Percentiles rank a stretch among this genome's conserved stretches.
Conservation (phyloP, 208 protist genomes). For the Wallacemonas sp. region DNA sequence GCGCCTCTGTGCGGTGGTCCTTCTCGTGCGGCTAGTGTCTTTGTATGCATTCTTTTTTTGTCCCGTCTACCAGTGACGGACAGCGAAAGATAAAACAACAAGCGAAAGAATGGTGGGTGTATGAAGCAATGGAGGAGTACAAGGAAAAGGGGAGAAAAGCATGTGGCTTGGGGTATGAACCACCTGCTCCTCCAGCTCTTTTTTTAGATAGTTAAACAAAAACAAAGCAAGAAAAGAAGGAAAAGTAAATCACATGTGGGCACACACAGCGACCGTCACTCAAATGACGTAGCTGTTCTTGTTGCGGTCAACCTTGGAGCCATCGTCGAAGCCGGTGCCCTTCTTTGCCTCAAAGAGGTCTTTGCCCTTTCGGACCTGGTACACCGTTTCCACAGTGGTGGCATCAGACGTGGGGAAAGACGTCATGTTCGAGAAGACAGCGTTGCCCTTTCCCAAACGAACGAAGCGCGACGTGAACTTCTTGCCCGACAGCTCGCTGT, state of each 20-base stretch:
- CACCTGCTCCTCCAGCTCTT: no score
- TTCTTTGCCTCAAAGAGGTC: conserved; percentile 34
- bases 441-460: conserved; percentile 29
- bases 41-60: no score
- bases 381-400: conserved; percentile 22
- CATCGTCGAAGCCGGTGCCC: conserved; percentile 37
- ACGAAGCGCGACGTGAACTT: conserved; percentile 38
- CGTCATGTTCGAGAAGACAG: conserved; percentile 42
- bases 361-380: conserved; percentile 36
- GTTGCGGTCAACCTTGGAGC: conserved; percentile 33
- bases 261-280: no score
- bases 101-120: no score
- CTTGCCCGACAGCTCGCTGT: conserved; percentile 21
- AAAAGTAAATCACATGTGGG: no score
- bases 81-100: conserved; percentile 9
- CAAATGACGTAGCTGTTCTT: conserved; percentile 19
- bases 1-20: no score
- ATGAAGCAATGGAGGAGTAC: neutral
- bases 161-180: neutral
- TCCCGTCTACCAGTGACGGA: no score
- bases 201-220: no score
- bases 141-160: conserved; percentile 4
- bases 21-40: no score
- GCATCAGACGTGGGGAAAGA: conserved; percentile 22
- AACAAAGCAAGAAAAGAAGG: no score